Conservation (phyloP, 164 flowering plant genomes). For the Umbellularia californica region DNA sequence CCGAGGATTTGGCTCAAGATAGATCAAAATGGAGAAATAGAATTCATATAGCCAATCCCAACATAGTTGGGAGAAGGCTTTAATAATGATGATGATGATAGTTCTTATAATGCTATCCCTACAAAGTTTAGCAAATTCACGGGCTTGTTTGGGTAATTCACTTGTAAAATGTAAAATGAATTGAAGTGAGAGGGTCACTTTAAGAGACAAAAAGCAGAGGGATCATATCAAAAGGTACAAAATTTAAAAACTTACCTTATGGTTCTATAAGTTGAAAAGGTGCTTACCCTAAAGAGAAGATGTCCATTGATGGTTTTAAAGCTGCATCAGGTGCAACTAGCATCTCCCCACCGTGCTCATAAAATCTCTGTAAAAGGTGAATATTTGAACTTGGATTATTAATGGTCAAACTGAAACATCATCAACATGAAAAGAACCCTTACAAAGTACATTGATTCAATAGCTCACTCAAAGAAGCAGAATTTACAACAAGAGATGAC, state of each 20-base stretch:
- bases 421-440: neutral
- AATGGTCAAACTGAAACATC: neutral
- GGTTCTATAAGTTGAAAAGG: neutral
- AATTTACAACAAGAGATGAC: neutral
- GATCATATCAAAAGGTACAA: too few relatives aligned
- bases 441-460: neutral
- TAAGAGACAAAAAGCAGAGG: too few relatives aligned
- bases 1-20: too few relatives aligned
- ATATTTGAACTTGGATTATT: neutral
- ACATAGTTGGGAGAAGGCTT: too few relatives aligned
- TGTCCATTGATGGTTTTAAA: slow-evolving; percentile 87
- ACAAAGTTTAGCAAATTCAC: too few relatives aligned
- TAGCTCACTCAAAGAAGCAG: neutral
- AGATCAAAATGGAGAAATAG: too few relatives aligned
- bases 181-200: too few relatives aligned
- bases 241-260: neutral
- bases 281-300: slow-evolving; percentile 92
- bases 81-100: too few relatives aligned
- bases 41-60: too few relatives aligned
- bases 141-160: too few relatives aligned
- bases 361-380: slow-evolving; percentile 61
- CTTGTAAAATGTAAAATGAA: too few relatives aligned
- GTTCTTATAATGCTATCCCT: too few relatives aligned
- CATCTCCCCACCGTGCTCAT: slow-evolving; percentile 89
- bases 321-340: slow-evolving; percentile 83